Evolutionary conservation across 2,329 filamentous ascomycete species (phyloP).

Genomic region (Botrytis galanthina): DNA sequence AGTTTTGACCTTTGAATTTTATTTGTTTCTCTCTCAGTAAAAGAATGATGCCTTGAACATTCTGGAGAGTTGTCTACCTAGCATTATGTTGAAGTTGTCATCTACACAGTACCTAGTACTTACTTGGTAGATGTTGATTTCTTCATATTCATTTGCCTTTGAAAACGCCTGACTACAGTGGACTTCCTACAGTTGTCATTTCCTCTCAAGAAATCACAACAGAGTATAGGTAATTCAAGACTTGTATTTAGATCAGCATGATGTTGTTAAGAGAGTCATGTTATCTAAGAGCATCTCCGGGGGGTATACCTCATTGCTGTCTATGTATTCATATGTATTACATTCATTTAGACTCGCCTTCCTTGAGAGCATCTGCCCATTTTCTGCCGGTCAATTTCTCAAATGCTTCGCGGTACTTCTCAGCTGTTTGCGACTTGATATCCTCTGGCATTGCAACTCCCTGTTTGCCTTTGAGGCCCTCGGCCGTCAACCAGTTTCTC

Average conservation of each 20-base stretch:
- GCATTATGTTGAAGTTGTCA: not conserved
- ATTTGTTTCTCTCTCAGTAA: not conserved
- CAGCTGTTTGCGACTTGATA: conserved; percentile 64
- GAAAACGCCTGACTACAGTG: not conserved
- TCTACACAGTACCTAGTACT: not conserved
- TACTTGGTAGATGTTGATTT: conserved; percentile 7
- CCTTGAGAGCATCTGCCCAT: conserved; percentile 35
- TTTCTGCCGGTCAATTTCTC: conserved; percentile 62
- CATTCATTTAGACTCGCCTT: not conserved
- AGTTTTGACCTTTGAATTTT: not conserved
- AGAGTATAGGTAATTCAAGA: not conserved
- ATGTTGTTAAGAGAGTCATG: not conserved
- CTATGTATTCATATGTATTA: conserved; percentile 5
- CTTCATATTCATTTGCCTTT: not conserved
- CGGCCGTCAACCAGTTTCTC: conserved; percentile 73
- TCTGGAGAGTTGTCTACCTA: not conserved
- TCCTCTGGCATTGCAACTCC: conserved; percentile 70
- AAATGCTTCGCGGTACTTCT: conserved; percentile 75
- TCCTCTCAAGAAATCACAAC: not conserved
- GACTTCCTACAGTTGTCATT: not conserved
- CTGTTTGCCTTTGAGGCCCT: conserved; percentile 73
- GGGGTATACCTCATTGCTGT: not conserved
- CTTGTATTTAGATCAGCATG: not conserved
- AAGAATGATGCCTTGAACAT: conserved; percentile 7
- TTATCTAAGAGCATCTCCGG: not conserved